Base-by-base conservation (phyloP, 2,329 filamentous ascomycete genomes). In the Arthroderma sp. region DNA sequence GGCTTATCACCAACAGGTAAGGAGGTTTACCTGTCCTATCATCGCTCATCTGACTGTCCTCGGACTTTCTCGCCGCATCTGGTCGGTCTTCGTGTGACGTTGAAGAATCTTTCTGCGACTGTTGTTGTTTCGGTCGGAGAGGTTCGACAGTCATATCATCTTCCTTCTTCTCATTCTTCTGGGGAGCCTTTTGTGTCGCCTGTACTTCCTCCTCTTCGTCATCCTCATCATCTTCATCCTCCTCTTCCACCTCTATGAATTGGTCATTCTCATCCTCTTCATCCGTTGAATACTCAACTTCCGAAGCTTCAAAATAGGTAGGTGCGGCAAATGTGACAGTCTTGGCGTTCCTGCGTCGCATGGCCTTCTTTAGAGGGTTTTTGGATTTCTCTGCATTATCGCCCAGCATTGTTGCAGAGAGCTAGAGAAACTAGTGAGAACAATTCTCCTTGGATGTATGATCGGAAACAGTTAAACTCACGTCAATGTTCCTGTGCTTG, bases 401-500 rank as follows among this genome's bases (percentile, higher is more conserved):
- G 31, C 78, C 77, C 41, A 84, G 71, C 79, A 83, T 83, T 1
- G 78, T 80, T 33, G 78, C 78, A 44, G 80, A 81, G 32, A 83
- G 71, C 77, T 80, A 52, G 32, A 41, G 32, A 52, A 38, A 52
- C 15, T 40, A 60, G 46, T 50, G 33, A 50, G 58, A 65, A 47
- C 66, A 57, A 42, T 29, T 40, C 28, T 40, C 28, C 29, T 5
- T n/a, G 38, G 4, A n/a, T 6, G 4, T 15, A 38, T 33, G 22
- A 42, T 33, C n/a, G 44, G 29, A 44, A 36, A 37, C 11, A 47
- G 36, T 41, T 28, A 29, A 40, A 60, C 85, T 52, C 76, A 94
- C 87, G 69, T 98, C 91, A 55, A 96, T 88, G 59, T 98, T 98
- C 59, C 91, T 79, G 66, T 98, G 91, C 66, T 98, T 98, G 65